These are phyloP conservation scores for Psilocybe azurescens DNA, from an alignment of 768 basidiomycete genomes.

Conservation along the genomic window DNA sequence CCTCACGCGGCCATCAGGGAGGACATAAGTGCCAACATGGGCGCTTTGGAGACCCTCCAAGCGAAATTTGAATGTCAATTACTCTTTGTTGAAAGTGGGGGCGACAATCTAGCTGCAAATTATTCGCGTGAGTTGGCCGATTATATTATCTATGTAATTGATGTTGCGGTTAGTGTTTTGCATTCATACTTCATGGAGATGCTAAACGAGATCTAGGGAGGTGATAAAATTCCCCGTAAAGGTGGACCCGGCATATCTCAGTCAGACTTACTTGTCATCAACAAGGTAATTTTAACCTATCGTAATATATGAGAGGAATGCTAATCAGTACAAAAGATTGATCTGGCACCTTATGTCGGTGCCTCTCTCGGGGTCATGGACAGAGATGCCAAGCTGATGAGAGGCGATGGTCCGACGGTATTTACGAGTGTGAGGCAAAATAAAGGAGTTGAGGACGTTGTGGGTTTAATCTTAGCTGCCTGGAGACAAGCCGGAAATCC, in stretches of 20 bases:
- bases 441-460: constrained; percentile 82
- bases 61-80: constrained; percentile 89
- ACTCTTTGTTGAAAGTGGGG: constrained; percentile 94
- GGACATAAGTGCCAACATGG: constrained; percentile 97
- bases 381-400: constrained; percentile 91
- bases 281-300: constrained; percentile 65
- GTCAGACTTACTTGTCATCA: constrained; percentile 92
- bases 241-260: constrained; percentile 98
- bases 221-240: constrained; percentile 98
- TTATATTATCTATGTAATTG: constrained; percentile 95
- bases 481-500: constrained; percentile 86
- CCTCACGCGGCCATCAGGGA: constrained; percentile 98
- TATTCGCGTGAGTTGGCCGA: constrained; percentile 97
- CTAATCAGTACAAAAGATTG: constrained; percentile 59
- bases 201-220: constrained; percentile 59
- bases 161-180: constrained; percentile 64
- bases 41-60: constrained; percentile 93
- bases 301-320: background rate
- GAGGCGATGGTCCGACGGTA: constrained; percentile 91
- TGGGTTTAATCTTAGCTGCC: constrained; percentile 82
- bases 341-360: constrained; percentile 90
- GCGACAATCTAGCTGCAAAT: constrained; percentile 97
- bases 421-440: constrained; percentile 85
- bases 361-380: constrained; percentile 96
- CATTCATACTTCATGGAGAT: background rate